Evolutionary conservation across 164 flowering plant species (phyloP).

Genomic region (Magnolia sinica): DNA sequence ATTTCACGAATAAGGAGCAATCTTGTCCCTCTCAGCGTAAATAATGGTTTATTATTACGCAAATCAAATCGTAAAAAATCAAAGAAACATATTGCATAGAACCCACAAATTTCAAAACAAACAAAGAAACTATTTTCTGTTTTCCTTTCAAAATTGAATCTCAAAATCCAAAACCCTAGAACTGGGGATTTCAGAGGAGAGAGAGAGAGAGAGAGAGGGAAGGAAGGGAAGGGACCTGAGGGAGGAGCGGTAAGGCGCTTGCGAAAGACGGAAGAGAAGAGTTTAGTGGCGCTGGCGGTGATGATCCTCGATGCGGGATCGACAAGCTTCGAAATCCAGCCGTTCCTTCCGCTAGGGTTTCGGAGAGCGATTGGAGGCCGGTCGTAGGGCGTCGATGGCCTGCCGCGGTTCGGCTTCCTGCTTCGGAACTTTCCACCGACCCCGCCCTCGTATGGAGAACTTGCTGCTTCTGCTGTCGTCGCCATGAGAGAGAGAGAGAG

Average conservation of each 20-base stretch:
- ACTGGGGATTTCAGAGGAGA: no score
- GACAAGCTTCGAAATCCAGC: slow-evolving; percentile 69
- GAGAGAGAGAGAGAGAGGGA: no score
- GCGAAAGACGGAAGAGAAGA: slow-evolving; percentile 55
- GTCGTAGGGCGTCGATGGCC: slow-evolving; percentile 65
- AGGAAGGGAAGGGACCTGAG: slow-evolving; percentile 8
- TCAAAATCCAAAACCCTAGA: neutral
- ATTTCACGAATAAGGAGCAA: no score
- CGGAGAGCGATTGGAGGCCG: slow-evolving; percentile 48
- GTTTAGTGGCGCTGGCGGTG: slow-evolving; percentile 45
- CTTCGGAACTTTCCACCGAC: slow-evolving; percentile 52
- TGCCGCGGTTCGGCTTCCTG: slow-evolving; percentile 34
- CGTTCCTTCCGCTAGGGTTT: slow-evolving; percentile 23
- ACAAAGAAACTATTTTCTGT: neutral
- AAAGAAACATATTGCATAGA: neutral
- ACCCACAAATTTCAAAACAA: neutral
- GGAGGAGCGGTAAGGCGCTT: slow-evolving; percentile 45
- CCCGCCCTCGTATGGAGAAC: slow-evolving; percentile 31
- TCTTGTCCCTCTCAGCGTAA: no score
- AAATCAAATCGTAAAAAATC: no score
- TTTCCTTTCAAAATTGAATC: neutral
- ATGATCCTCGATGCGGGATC: slow-evolving; percentile 80
- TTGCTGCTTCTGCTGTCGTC: slow-evolving; percentile 13
- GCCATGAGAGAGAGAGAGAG: slow-evolving; percentile 14
- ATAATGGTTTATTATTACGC: no score